Conservation (phyloP, 805 yeast species). For the Cephaloascus albidus region DNA sequence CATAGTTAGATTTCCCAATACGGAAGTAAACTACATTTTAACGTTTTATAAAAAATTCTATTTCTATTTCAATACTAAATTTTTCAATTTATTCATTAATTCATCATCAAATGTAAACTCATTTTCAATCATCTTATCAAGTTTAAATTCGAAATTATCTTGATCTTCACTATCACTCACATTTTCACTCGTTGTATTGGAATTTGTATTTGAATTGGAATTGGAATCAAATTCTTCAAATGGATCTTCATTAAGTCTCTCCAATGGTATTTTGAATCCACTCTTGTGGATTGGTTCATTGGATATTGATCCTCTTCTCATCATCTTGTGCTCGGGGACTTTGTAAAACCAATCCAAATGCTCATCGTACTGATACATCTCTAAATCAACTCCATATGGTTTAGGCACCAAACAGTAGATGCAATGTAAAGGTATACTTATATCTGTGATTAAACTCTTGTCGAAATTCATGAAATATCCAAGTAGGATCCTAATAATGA, state of each 20-base stretch:
- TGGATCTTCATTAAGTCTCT: neutral
- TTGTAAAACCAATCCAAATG: constrained; percentile 21
- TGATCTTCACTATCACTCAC: too few species aligned
- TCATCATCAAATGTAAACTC: neutral
- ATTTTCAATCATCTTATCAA: neutral
- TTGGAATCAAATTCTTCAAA: too few species aligned
- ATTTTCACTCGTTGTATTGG: neutral
- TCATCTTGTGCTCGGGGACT: constrained; percentile 16
- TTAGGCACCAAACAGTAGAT: constrained; percentile 27
- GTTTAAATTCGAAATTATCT: neutral
- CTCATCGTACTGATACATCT: constrained; percentile 25
- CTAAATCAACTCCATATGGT: constrained; percentile 25
- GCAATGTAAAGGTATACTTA: constrained; percentile 22
- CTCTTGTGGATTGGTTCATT: neutral
- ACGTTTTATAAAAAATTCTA: too few species aligned
- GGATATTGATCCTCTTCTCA: constrained; percentile 1
- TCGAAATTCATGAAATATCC: constrained; percentile 25
- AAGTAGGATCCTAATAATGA: constrained; percentile 20
- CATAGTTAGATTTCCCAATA: too few species aligned
- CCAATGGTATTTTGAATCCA: neutral
- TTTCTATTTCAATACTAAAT: too few species aligned
- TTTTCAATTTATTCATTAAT: neutral
- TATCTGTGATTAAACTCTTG: constrained; percentile 24
- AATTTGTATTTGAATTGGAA: too few species aligned
- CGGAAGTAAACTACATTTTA: too few species aligned